Percentiles rank a stretch among this genome's conserved stretches.
Conservation (phyloP, 768 basidiomycete species). For the Leccinum truebloodii region DNA sequence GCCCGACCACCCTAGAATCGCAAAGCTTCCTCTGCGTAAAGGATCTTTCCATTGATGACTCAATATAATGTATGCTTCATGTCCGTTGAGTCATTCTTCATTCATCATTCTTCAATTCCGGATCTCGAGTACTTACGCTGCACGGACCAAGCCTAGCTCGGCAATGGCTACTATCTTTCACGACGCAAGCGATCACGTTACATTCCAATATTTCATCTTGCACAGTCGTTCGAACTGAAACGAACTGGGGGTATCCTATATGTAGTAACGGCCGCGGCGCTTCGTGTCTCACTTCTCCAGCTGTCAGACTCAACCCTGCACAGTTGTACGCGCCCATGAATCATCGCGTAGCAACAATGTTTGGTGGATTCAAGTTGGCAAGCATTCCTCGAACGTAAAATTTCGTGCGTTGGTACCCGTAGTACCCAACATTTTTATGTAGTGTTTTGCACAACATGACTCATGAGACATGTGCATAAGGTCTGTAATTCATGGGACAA, state of each 20-base stretch:
- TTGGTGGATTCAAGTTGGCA: neutral
- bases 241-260: neutral
- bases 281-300: neutral
- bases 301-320: neutral
- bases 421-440: neutral
- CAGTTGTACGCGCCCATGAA: neutral
- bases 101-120: neutral
- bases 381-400: constrained; percentile 20
- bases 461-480: neutral
- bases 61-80: neutral
- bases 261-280: neutral
- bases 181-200: too few relatives aligned
- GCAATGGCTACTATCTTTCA: neutral
- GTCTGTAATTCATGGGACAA: neutral
- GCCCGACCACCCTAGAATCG: neutral
- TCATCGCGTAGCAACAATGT: constrained; percentile 13
- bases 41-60: neutral
- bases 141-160: neutral
- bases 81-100: neutral
- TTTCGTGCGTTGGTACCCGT: constrained; percentile 14
- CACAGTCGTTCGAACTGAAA: constrained; percentile 2
- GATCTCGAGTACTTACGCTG: neutral
- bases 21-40: neutral
- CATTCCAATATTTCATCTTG: too few relatives aligned
- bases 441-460: neutral